Conservation (phyloP, 306 rosid genomes). For the Fagus crenata region DNA sequence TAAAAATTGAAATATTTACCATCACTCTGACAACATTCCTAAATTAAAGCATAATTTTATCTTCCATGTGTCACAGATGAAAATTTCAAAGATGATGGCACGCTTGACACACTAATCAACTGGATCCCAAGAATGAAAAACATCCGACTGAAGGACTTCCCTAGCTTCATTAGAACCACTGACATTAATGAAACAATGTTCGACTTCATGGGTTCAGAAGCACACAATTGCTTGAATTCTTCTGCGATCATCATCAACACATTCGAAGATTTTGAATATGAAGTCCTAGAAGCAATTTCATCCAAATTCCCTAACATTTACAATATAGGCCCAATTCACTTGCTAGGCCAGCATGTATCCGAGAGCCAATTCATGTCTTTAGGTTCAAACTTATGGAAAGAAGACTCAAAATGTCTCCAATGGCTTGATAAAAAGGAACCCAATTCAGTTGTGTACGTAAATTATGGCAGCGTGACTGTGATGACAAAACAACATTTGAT, state of each 20-base stretch:
- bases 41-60: not conserved
- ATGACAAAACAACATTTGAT: constrained; percentile 26
- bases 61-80: constrained; percentile 5
- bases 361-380: constrained; percentile 24
- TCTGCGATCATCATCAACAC: constrained; percentile 37
- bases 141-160: constrained; percentile 39
- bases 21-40: not conserved
- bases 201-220: constrained; percentile 29
- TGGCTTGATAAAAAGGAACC: constrained; percentile 35
- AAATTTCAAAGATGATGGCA: constrained; percentile 28
- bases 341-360: constrained; percentile 12
- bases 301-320: constrained; percentile 31
- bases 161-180: constrained; percentile 27
- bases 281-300: constrained; percentile 31
- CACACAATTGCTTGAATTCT: constrained; percentile 27
- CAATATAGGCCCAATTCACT: constrained; percentile 33
- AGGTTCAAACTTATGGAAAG: constrained; percentile 40
- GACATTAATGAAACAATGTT: constrained; percentile 29
- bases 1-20: not conserved
- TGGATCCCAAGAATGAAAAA: constrained; percentile 36
- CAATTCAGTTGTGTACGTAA: constrained; percentile 37
- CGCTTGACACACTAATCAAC: constrained; percentile 21
- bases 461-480: constrained; percentile 33
- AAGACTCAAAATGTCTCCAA: constrained; percentile 30
- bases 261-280: constrained; percentile 32